These are phyloP conservation scores for Saccharomyces hybrid DNA, from an alignment of 1,139 yeast species.

Conservation along the genomic window DNA sequence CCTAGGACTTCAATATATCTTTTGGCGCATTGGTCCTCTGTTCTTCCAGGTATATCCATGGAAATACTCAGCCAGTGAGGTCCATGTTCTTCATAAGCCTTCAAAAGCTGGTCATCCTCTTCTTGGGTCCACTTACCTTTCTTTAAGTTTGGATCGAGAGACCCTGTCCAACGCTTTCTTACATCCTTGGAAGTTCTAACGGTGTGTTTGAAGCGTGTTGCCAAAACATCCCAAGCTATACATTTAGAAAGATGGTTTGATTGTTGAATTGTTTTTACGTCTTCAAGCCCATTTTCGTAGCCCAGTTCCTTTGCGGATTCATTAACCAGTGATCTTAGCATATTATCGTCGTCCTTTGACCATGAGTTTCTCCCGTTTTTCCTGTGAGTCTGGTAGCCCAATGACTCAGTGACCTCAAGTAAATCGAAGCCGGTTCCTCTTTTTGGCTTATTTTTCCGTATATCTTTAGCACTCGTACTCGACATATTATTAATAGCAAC, in stretches of 20 bases:
- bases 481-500: neutral
- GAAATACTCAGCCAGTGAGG: conserved; percentile 85
- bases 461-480: neutral
- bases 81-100: conserved; percentile 62
- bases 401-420: conserved; percentile 57
- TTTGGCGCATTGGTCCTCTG: conserved; percentile 93
- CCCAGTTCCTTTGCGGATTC: conserved; percentile 30
- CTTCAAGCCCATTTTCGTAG: conserved; percentile 29
- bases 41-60: conserved; percentile 66
- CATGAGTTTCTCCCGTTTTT: conserved; percentile 58
- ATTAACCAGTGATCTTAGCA: conserved; percentile 38
- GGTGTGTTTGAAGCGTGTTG: conserved; percentile 36
- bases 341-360: conserved; percentile 57
- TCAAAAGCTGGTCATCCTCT: conserved; percentile 62
- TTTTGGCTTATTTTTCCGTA: neutral
- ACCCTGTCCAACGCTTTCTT: conserved; percentile 68
- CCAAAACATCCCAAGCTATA: conserved; percentile 58
- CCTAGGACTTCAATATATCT: conserved; percentile 83
- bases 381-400: conserved; percentile 70
- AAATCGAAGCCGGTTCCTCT: conserved; percentile 42
- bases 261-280: conserved; percentile 25
- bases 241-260: conserved; percentile 25
- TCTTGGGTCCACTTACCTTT: conserved; percentile 87
- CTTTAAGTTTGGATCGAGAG: conserved; percentile 70
- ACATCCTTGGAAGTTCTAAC: conserved; percentile 60